Conservation (phyloP, 2,329 filamentous ascomycete species). For the Corinectria fuckeliana region DNA sequence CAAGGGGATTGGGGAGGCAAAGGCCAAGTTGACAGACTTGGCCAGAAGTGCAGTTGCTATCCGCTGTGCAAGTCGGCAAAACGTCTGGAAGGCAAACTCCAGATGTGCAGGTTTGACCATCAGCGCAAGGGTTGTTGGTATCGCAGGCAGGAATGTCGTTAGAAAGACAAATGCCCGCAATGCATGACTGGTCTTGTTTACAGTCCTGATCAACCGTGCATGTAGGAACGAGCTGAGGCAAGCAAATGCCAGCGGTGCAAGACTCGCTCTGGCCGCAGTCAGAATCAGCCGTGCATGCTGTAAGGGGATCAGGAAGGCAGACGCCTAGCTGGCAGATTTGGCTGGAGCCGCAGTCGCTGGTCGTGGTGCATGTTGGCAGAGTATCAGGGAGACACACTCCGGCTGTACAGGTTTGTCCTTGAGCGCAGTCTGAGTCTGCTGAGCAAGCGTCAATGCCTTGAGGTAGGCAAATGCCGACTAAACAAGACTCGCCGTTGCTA, state of each 20-base stretch:
- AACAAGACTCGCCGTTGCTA: background rate
- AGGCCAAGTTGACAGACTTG: slow-evolving; percentile 2
- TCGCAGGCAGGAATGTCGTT: background rate
- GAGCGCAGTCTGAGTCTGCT: background rate
- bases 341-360: background rate
- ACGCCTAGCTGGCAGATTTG: slow-evolving; percentile 3
- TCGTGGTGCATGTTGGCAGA: background rate
- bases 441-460: background rate
- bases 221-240: background rate
- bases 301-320: background rate
- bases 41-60: background rate
- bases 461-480: background rate
- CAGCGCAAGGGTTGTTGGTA: background rate
- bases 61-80: background rate
- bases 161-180: background rate
- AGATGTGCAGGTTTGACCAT: background rate
- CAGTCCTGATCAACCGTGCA: background rate
- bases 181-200: background rate
- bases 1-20: background rate
- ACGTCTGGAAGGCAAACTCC: slow-evolving; percentile 3
- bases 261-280: background rate
- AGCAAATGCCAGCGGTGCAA: slow-evolving; percentile 11
- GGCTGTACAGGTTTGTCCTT: background rate
- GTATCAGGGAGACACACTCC: slow-evolving; percentile 8
- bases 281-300: background rate